These are phyloP conservation scores for Jatropha podagrica DNA, from an alignment of 441 rosid species.

Conservation along the genomic window DNA sequence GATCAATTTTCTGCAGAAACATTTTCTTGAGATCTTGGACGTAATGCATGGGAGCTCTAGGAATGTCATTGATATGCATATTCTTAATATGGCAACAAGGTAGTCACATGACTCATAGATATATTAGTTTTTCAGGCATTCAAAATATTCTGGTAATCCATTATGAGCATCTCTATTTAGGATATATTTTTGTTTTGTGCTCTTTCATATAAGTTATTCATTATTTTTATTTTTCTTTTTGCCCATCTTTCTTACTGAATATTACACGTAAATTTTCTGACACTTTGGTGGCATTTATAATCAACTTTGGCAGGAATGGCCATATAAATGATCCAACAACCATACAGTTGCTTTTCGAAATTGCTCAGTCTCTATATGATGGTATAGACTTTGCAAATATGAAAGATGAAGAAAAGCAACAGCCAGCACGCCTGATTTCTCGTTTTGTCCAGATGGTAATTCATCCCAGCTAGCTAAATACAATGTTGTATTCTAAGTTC, in stretches of 20 bases:
- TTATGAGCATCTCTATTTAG: not conserved
- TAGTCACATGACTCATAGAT: slow-evolving; percentile 21
- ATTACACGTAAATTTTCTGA: slow-evolving; percentile 13
- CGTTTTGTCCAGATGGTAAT: slow-evolving; percentile 76
- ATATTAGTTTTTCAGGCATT: not conserved
- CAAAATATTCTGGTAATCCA: not conserved
- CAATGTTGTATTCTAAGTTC: slow-evolving; percentile 4
- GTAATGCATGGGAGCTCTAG: slow-evolving; percentile 64
- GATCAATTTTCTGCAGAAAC: slow-evolving; percentile 46
- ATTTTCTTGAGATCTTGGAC: slow-evolving; percentile 80
- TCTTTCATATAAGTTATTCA: not conserved
- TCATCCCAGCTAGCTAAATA: slow-evolving; percentile 20
- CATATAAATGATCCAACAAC: slow-evolving; percentile 51
- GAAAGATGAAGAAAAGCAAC: slow-evolving; percentile 72
- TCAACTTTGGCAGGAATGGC: slow-evolving; percentile 58
- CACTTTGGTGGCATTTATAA: slow-evolving; percentile 9
- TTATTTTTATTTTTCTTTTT: not conserved
- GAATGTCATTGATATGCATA: slow-evolving; percentile 56
- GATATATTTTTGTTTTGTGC: slow-evolving; percentile 12
- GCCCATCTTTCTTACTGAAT: slow-evolving; percentile 7
- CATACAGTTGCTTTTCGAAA: slow-evolving; percentile 71
- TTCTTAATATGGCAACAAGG: slow-evolving; percentile 74
- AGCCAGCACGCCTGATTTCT: slow-evolving; percentile 55
- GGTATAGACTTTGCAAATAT: slow-evolving; percentile 52
- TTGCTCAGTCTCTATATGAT: slow-evolving; percentile 67